These are phyloP conservation scores for Yamadazyma conglobata DNA, from an alignment of 1,139 yeast species.

Conservation along the genomic window DNA sequence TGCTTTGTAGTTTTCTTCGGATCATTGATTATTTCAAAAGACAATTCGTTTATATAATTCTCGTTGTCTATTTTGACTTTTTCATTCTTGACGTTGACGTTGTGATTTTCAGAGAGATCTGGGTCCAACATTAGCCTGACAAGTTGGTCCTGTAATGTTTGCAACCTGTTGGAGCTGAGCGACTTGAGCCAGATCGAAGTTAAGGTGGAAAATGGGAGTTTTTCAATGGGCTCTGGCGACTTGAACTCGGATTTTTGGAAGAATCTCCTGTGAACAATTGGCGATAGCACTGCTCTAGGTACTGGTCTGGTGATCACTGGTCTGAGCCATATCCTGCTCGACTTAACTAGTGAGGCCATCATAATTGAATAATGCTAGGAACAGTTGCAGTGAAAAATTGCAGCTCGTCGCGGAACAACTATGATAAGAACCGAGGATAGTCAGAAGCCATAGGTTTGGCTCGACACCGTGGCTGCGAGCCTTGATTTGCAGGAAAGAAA, in stretches of 20 bases:
- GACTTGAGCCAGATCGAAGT: slow-evolving; percentile 30
- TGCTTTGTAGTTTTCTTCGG: slow-evolving; percentile 27
- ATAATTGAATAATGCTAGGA: too few relatives aligned
- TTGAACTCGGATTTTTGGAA: background rate
- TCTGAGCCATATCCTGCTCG: too few relatives aligned
- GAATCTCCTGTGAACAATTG: background rate
- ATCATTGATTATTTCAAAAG: slow-evolving; percentile 28
- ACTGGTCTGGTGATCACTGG: too few relatives aligned
- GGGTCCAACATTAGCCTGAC: slow-evolving; percentile 35
- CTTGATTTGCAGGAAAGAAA: too few relatives aligned
- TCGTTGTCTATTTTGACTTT: slow-evolving; percentile 24
- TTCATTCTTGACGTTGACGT: slow-evolving; percentile 19
- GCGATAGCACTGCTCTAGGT: too few relatives aligned
- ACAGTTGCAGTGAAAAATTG: too few relatives aligned
- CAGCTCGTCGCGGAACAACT: too few relatives aligned
- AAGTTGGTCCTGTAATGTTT: slow-evolving; percentile 32
- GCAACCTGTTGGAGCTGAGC: slow-evolving; percentile 24
- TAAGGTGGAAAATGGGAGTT: slow-evolving; percentile 8
- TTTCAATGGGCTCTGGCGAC: slow-evolving; percentile 5
- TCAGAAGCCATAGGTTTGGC: too few relatives aligned
- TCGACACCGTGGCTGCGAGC: too few relatives aligned
- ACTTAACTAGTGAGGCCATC: too few relatives aligned
- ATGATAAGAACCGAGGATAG: too few relatives aligned
- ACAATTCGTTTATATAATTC: slow-evolving; percentile 36
- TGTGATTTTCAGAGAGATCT: slow-evolving; percentile 18